Evolutionary conservation across 75 land plant species (phyloP), one percentile per base, ranked within the genome.

Genomic region (Ceratopteris richardii): DNA sequence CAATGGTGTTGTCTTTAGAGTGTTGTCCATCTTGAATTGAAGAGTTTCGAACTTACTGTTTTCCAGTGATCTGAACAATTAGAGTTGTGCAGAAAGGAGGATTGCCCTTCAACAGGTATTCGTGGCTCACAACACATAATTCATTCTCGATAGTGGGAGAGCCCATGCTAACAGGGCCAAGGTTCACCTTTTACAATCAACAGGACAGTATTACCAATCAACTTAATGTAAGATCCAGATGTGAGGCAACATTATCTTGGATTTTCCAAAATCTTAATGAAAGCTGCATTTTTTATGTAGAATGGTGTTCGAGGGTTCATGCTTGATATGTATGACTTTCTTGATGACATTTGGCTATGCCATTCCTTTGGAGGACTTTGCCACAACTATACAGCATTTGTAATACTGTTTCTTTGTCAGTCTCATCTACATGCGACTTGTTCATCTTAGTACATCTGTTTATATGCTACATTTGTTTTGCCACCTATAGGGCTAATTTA

Each of bases 41-140:
- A 2, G 29, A 9, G 42, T 36, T n/a, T 3, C 12, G 56, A n/a
- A n/a, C n/a, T 33, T 58, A 2, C 28, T 11, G 17, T 9, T 18
- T 22, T n/a, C 4, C 12, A 19, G 29, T 27, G 29, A 56, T 33
- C 18, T 42, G 10, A 21, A 9, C 21, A 11, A 4, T 28, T 70
- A 25, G 18, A 18, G 28, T 46, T 30, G 19, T 65, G 23, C 16
- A 85, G 89, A 72, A 56, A 18, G 80, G 74, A 53, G 80, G 71
- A 18, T 60, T 85, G 58, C 93, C 93, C 0, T 88, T 81, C 51
- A 88, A 88, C 60, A 56, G 59, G 60, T 88, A 88, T 47, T 71
- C 88, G 12, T 88, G 93, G 93, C 72, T 88, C 62, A 85, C 85
- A 44, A 88, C 93, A 6, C 93, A 88, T 66, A 88, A 88, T 25